Evolutionary conservation across 768 basidiomycete genomes (phyloP), one percentile per base, ranked within the genome.

Genomic region (Mycena metata): DNA sequence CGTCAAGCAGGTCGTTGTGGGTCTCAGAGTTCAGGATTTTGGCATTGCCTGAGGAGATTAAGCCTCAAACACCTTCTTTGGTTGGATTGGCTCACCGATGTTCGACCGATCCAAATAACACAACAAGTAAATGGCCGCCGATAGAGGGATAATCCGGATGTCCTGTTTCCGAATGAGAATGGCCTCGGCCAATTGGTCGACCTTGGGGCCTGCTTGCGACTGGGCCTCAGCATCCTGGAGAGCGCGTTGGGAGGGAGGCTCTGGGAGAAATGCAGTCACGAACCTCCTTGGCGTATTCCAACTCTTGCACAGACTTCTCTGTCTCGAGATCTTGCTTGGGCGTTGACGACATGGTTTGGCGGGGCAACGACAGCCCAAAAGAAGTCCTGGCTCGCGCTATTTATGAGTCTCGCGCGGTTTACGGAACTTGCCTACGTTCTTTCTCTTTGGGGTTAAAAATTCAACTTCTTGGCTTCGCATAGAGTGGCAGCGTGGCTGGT

Each of bases 1-100:
- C 75, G 12, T 77, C 75, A 35, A 76, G 71, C 35, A 82, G 73
- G 46, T 75, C 74, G 64, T 80, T 72, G 12, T 77, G 76, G 2
- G 76, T 76, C 49, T 76, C 77, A 30, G 69, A 65, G 70, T 81
- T 80, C 52, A 81, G 71, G 17, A 82, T 69, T 52, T 77, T 80
- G 26, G 81, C 80, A 54, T 80, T 78, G 6, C 77, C 69, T 70
- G 16, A 46, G 6, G 21, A 33, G 26, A 61, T 24, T 26, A 26
- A 62, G 21, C 23, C 11, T 39, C n/a, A n/a, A n/a, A n/a, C n/a
- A n/a, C n/a, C 21, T 42, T 46, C 45, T 23, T n/a, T 7, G 35
- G 9, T 5, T 19, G 24, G 19, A 61, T 45, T 41, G 43, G 17
- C 52, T 26, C 39, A 46, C 65, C 64, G 50, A 66, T 66, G 21